These are phyloP conservation scores for Kwoniella europaea DNA, from an alignment of 768 basidiomycete species.

Conservation along the genomic window DNA sequence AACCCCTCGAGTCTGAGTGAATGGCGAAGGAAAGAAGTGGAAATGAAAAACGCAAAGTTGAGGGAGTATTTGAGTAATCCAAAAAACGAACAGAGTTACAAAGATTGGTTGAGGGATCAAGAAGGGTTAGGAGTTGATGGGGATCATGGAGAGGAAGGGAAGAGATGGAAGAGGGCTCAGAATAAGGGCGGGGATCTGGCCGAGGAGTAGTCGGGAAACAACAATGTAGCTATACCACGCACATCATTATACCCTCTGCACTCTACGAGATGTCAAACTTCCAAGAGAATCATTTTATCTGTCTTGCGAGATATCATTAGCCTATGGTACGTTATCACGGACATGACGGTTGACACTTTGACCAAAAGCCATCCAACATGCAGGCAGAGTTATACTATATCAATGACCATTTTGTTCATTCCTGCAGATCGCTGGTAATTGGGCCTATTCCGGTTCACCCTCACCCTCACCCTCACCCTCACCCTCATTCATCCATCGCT, in stretches of 20 bases:
- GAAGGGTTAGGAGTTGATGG: background rate
- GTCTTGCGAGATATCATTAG: no score
- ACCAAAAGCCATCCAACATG: no score
- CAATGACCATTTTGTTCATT: no score
- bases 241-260: background rate
- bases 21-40: slow-evolving; percentile 53
- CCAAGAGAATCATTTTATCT: no score
- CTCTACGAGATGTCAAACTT: no score
- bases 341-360: no score
- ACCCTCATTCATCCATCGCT: no score
- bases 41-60: slow-evolving; percentile 28
- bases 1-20: slow-evolving; percentile 82
- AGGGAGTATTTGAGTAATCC: slow-evolving; percentile 11
- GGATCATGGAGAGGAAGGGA: background rate
- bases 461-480: no score
- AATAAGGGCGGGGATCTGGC: background rate
- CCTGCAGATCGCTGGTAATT: no score
- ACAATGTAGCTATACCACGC: background rate
- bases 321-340: no score
- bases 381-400: no score
- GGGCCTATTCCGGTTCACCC: no score
- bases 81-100: background rate
- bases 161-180: background rate
- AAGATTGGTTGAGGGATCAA: background rate
- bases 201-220: background rate